Percentiles rank a stretch among this genome's conserved stretches.
Evolutionary conservation across 2,329 filamentous ascomycete species (phyloP).

Genomic region (Talaromyces sp.): DNA sequence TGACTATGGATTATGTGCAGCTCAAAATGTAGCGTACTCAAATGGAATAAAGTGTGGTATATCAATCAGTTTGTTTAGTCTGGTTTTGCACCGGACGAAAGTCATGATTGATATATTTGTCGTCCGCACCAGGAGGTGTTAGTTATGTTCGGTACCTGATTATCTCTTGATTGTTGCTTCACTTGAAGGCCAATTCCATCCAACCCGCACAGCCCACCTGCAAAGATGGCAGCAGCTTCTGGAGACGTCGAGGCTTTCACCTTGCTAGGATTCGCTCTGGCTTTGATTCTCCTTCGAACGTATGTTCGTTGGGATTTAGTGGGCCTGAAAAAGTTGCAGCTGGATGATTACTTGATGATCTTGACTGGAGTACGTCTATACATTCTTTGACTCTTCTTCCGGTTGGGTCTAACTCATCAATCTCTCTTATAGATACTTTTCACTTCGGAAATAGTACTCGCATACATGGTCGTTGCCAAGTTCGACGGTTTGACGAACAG

Average conservation of each 20-base stretch:
- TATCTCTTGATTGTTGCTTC: not conserved
- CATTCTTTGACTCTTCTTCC: not conserved
- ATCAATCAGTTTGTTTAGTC: not conserved
- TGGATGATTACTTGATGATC: conserved; percentile 54
- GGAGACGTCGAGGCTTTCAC: conserved; percentile 39
- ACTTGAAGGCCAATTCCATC: not conserved
- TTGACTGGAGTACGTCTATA: conserved; percentile 42
- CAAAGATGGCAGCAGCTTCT: conserved; percentile 4
- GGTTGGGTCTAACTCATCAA: not conserved
- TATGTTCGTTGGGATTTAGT: conserved; percentile 43
- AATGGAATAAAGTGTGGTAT: not conserved
- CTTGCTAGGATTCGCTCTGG: conserved; percentile 46
- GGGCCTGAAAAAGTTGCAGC: conserved; percentile 44
- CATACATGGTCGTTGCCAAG: conserved; percentile 44
- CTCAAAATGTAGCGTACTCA: not conserved
- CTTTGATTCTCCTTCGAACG: conserved; percentile 46
- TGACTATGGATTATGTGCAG: not conserved
- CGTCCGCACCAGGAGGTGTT: not conserved
- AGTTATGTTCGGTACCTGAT: not conserved
- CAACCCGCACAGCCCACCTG: not conserved
- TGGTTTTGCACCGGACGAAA: too few species aligned
- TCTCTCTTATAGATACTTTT: conserved; percentile 40
- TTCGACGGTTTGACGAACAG: conserved; percentile 52
- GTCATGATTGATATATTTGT: not conserved
- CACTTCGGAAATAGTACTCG: conserved; percentile 43